These are phyloP conservation scores for Stentor coeruleus DNA, from an alignment of 73 alveolate genomes.

Conservation along the genomic window DNA sequence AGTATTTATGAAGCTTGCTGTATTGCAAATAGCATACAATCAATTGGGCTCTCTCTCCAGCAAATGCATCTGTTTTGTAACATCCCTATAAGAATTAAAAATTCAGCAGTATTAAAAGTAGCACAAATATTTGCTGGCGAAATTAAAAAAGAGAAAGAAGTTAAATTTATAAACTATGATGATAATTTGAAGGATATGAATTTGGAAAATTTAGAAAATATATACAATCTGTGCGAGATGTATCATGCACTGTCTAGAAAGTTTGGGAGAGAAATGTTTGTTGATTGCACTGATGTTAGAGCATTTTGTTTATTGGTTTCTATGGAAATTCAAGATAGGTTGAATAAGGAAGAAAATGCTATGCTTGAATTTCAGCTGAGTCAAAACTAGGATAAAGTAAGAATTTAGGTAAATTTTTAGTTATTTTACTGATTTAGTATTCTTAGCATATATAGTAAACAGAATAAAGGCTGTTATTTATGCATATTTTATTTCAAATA, in stretches of 20 bases:
- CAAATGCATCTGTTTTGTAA: no score
- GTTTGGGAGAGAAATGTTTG: not conserved
- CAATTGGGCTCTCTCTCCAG: not conserved
- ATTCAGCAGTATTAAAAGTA: not conserved
- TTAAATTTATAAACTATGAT: not conserved
- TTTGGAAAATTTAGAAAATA: not conserved
- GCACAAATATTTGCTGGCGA: not conserved
- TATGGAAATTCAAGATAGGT: not conserved
- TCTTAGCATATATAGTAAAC: no score
- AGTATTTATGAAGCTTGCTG: not conserved
- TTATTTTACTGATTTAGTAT: no score
- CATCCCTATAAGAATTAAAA: no score
- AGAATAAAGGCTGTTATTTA: no score
- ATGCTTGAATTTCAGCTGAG: not conserved
- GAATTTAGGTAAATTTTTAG: no score
- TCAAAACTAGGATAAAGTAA: no score
- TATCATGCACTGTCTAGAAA: not conserved
- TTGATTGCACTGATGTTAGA: not conserved
- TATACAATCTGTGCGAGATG: not conserved
- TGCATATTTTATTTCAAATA: no score
- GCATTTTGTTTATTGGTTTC: not conserved
- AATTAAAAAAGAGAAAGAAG: not conserved
- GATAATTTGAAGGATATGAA: not conserved
- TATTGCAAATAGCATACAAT: constrained; percentile 4
- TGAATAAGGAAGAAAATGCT: not conserved